Evolutionary conservation across 139 green algal genomes (phyloP).

Genomic region (Ulvella scutata): DNA sequence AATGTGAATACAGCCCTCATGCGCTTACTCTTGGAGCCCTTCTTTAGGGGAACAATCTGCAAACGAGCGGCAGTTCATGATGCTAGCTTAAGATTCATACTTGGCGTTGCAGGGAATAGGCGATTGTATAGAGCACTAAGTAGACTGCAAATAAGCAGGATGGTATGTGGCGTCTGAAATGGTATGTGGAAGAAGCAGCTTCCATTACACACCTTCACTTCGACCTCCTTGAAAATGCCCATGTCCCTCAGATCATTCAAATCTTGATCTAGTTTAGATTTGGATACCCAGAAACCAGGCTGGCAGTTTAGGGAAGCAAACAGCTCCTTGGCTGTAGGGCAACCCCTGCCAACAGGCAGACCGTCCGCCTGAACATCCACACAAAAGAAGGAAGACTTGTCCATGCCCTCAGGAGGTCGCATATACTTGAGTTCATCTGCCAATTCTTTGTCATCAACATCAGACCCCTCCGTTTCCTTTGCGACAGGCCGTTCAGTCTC

Average conservation of each 20-base stretch:
- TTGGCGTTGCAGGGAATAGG: background rate
- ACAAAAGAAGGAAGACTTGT: background rate
- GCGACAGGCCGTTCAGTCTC: background rate
- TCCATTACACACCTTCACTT: background rate
- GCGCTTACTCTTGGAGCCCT: constrained; percentile 1
- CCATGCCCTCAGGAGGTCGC: background rate
- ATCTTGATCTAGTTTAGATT: background rate
- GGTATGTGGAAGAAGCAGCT: background rate
- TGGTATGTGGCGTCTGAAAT: background rate
- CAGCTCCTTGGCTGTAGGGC: background rate
- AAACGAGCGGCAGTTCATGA: background rate
- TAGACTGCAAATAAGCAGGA: background rate
- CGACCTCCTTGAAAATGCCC: background rate
- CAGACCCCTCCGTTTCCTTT: background rate
- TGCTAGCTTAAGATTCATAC: background rate
- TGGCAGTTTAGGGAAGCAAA: constrained; percentile 2
- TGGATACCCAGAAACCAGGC: background rate
- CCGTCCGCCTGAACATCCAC: background rate
- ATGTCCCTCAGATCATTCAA: background rate
- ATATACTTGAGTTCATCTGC: constrained; percentile 4
- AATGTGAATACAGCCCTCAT: background rate
- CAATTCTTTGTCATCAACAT: background rate
- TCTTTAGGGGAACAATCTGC: background rate
- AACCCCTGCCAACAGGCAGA: background rate
- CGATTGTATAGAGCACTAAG: background rate